phyloP scores from a whole-genome alignment of 345 rosid genomes.

The Abelmoschus esculentus region DNA sequence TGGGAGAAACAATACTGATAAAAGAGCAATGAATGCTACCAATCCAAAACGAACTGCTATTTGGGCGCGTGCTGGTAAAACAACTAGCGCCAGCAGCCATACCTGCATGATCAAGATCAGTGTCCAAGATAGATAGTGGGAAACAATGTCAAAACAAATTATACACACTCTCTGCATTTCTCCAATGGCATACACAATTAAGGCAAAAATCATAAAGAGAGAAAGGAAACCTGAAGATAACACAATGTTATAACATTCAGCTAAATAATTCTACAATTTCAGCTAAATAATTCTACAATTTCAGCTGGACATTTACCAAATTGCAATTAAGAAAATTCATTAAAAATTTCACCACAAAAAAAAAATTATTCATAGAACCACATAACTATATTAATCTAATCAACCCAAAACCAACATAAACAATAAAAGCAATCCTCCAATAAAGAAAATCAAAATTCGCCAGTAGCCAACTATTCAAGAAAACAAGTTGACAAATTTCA shows the following conservation, averaged over 20 bases:
- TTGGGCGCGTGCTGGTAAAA: slow-evolving; percentile 81
- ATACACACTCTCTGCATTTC: neutral
- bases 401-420: neutral
- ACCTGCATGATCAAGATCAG: slow-evolving; percentile 41
- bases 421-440: neutral
- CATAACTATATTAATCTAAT: neutral
- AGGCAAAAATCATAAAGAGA: neutral
- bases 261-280: neutral
- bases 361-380: neutral
- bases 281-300: neutral
- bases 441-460: neutral
- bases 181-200: neutral
- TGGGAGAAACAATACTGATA: slow-evolving; percentile 71
- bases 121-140: neutral
- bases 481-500: neutral
- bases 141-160: neutral
- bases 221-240: neutral
- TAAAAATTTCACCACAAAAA: neutral
- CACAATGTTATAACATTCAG: neutral
- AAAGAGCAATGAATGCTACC: slow-evolving; percentile 50
- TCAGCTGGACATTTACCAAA: neutral
- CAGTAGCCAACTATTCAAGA: neutral
- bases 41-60: slow-evolving; percentile 70
- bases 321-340: neutral
- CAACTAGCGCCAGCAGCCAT: slow-evolving; percentile 86